Evolutionary conservation across 345 rosid genomes (phyloP).

Genomic region (Orychophragmus violaceus): DNA sequence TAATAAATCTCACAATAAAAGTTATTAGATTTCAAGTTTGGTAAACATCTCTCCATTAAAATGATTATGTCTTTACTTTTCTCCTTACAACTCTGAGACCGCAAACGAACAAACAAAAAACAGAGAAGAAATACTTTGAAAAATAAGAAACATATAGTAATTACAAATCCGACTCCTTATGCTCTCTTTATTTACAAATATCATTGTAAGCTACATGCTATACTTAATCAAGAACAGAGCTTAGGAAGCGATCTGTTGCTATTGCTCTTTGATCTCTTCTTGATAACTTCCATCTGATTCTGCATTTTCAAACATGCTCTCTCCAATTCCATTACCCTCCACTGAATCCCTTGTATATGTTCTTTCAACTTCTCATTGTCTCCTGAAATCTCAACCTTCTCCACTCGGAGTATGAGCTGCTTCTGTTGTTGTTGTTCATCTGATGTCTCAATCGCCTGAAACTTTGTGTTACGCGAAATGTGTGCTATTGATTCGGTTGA

Average conservation of each 20-base stretch:
- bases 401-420: slow-evolving; percentile 30
- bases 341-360: slow-evolving; percentile 76
- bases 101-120: background rate
- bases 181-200: slow-evolving; percentile 20
- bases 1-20: background rate
- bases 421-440: slow-evolving; percentile 21
- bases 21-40: background rate
- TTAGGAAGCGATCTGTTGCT: slow-evolving; percentile 64
- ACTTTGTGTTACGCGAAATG: slow-evolving; percentile 51
- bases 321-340: slow-evolving; percentile 81
- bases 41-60: background rate
- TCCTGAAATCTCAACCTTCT: slow-evolving; percentile 38
- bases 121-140: background rate
- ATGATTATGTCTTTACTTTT: background rate
- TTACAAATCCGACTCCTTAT: slow-evolving; percentile 12
- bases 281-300: slow-evolving; percentile 61
- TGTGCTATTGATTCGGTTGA: slow-evolving; percentile 51
- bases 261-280: slow-evolving; percentile 44
- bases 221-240: slow-evolving; percentile 61
- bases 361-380: slow-evolving; percentile 51
- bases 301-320: slow-evolving; percentile 81
- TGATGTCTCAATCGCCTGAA: slow-evolving; percentile 49
- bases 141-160: background rate
- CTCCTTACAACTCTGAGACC: background rate
- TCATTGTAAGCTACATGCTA: slow-evolving; percentile 2